Conservation (phyloP, 1,139 yeast genomes). For the Insectozyma bohioensis region DNA sequence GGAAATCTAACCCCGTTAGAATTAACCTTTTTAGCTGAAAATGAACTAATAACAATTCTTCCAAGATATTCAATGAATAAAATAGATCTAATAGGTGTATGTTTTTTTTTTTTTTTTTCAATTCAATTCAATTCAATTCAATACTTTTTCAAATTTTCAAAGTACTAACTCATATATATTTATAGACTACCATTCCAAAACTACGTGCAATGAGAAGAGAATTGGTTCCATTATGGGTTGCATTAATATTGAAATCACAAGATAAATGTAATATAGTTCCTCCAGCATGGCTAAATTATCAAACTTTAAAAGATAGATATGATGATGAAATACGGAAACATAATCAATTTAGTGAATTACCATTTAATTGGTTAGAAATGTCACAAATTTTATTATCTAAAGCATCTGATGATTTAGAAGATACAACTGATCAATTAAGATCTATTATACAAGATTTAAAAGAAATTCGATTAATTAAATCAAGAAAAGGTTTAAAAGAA, state of each 20-base stretch:
- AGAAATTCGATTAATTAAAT: constrained; percentile 79
- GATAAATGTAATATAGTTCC: constrained; percentile 82
- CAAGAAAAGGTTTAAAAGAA: constrained; percentile 73
- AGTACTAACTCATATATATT: constrained; percentile 18
- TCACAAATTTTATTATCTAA: constrained; percentile 64
- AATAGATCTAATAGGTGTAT: constrained; percentile 60
- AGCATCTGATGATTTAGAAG: constrained; percentile 76
- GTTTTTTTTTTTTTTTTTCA: constrained; percentile 18
- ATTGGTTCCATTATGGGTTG: constrained; percentile 85
- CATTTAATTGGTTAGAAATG: constrained; percentile 86
- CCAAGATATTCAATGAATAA: constrained; percentile 73
- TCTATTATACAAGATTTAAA: constrained; percentile 78
- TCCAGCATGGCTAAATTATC: constrained; percentile 79
- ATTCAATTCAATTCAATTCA: background rate
- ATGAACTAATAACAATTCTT: constrained; percentile 65
- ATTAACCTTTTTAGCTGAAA: constrained; percentile 82
- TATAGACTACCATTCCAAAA: constrained; percentile 47
- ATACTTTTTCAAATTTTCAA: background rate
- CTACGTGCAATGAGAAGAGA: constrained; percentile 69
- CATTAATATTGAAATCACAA: constrained; percentile 77
- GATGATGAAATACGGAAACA: constrained; percentile 66
- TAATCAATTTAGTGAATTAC: constrained; percentile 66
- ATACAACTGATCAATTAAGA: constrained; percentile 63
- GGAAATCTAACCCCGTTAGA: constrained; percentile 73
- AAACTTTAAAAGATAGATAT: constrained; percentile 55